phyloP scores from a whole-genome alignment of 208 protist species.

The Trypanosoma rangeli region DNA sequence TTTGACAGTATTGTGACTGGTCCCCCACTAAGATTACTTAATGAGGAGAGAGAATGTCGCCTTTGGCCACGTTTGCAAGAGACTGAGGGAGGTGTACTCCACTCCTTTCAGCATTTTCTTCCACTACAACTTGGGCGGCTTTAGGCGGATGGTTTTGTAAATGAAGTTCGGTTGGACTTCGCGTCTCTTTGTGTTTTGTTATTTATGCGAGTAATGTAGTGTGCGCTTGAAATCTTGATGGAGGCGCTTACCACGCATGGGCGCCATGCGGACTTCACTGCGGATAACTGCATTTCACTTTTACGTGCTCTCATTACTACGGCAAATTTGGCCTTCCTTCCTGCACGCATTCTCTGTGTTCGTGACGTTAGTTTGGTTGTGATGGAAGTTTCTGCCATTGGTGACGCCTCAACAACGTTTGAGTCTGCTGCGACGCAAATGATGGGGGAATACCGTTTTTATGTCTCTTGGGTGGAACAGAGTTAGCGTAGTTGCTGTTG shows the following conservation, averaged over 20 bases:
- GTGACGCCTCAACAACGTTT: slow-evolving; percentile 19
- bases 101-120: slow-evolving; percentile 11
- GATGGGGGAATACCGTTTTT: slow-evolving; percentile 16
- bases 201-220: slow-evolving; percentile 22
- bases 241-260: background rate
- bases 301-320: background rate
- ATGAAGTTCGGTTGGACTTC: slow-evolving; percentile 1
- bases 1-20: slow-evolving; percentile 17
- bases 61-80: slow-evolving; percentile 12
- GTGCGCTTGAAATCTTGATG: background rate
- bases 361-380: slow-evolving; percentile 3
- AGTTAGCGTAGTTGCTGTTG: too few relatives aligned
- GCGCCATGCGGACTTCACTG: background rate
- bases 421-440: slow-evolving; percentile 19
- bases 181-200: slow-evolving; percentile 9
- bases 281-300: slow-evolving; percentile 17
- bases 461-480: too few relatives aligned
- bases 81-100: slow-evolving; percentile 1
- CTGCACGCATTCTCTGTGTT: slow-evolving; percentile 15
- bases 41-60: slow-evolving; percentile 9
- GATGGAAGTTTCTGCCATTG: slow-evolving; percentile 12
- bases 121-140: background rate
- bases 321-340: background rate
- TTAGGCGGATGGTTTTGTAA: background rate
- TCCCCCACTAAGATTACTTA: slow-evolving; percentile 14